Conservation (phyloP, 495 filamentous ascomycete genomes). For the Diplogelasinospora grovesii region DNA sequence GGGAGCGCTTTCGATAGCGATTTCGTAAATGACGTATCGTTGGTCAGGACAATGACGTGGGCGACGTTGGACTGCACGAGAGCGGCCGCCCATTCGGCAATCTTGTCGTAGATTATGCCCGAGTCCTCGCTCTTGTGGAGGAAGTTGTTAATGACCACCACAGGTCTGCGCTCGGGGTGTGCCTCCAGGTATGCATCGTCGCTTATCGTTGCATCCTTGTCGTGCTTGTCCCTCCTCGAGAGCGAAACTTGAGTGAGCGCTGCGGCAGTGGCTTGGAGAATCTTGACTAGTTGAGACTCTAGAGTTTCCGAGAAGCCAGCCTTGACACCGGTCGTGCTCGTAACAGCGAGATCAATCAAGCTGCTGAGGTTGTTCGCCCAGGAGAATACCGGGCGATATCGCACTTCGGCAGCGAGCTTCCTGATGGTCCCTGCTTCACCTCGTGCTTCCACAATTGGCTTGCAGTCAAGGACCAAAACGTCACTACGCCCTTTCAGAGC, state of each 20-base stretch:
- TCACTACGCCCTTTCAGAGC: conserved; percentile 69
- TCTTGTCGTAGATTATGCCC: conserved; percentile 76
- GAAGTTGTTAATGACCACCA: conserved; percentile 94
- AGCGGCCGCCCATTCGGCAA: conserved; percentile 85
- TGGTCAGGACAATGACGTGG: conserved; percentile 95
- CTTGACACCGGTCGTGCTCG: conserved; percentile 89
- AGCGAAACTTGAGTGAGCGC: conserved; percentile 76
- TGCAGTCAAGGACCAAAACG: conserved; percentile 89
- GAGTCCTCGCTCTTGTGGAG: conserved; percentile 69
- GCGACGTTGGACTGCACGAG: conserved; percentile 87
- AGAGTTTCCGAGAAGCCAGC: conserved; percentile 93
- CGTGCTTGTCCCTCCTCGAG: conserved; percentile 56
- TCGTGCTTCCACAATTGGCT: conserved; percentile 83
- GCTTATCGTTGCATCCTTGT: conserved; percentile 63
- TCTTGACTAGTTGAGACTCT: conserved; percentile 86
- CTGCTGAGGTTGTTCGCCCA: conserved; percentile 95
- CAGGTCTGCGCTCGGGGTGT: conserved; percentile 76
- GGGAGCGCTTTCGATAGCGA: conserved; percentile 80
- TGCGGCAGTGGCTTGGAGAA: conserved; percentile 75
- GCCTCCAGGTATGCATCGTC: conserved; percentile 89
- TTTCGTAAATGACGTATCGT: conserved; percentile 84
- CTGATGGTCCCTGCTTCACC: conserved; percentile 85
- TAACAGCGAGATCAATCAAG: conserved; percentile 83
- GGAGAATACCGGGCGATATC: conserved; percentile 88
- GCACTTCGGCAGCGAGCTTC: conserved; percentile 75